Base-by-base conservation (phyloP, 2,329 filamentous ascomycete species). In the Rasamsonia emersonii region DNA sequence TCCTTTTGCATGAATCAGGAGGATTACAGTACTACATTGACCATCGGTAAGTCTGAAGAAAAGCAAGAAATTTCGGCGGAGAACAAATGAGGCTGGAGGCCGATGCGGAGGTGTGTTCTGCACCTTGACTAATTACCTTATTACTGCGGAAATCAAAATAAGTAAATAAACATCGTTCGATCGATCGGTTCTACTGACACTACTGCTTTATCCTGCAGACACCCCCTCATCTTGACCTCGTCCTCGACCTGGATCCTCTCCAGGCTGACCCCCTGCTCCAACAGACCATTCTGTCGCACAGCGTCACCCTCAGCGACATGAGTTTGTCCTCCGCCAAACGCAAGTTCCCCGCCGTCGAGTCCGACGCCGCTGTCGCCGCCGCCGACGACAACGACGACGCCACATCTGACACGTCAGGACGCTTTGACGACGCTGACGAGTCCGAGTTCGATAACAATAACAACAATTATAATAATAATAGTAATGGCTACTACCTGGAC, bases 361-460 rank as follows among this genome's bases (percentile, higher is more conserved):
- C 44, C 14, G 37, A 42, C 24, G 26, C 32, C 5, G 40, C 37
- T 15, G 8, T 14, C 10, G 28, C 10, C n/a, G 18, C 3, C n/a
- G 28, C 18, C 19, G n/a, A n/a, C 3, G 14, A 18, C 9, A 24
- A 24, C 6, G 13, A 11, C 14, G 32, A 40, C n/a, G 32, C 37
- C 27, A 43, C 45, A n/a, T 58, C 56, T 2, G 54, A 58, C 16
- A 36, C 39, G 4, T 56, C 59, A 2, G 47, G 54, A 23, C 44
- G 49, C 11, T 59, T 58, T 18, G 56, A 60, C 19, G 53, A 59
- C 28, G 51, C 53, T 7, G 54, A 37, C 24, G 40, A 58, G 29
- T 39, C 39, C 9, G 43, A 44, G 13, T 36, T 46, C 9, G 43
- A 48, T 3, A 26, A 29, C 20, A 35, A 39, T n/a, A 17, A 20